A percentile compares a stretch with the other conserved stretches of the same genome.
These are phyloP conservation scores for Pseudogymnoascus sp. DNA, from an alignment of 2,329 filamentous ascomycete genomes.

Conservation along the genomic window DNA sequence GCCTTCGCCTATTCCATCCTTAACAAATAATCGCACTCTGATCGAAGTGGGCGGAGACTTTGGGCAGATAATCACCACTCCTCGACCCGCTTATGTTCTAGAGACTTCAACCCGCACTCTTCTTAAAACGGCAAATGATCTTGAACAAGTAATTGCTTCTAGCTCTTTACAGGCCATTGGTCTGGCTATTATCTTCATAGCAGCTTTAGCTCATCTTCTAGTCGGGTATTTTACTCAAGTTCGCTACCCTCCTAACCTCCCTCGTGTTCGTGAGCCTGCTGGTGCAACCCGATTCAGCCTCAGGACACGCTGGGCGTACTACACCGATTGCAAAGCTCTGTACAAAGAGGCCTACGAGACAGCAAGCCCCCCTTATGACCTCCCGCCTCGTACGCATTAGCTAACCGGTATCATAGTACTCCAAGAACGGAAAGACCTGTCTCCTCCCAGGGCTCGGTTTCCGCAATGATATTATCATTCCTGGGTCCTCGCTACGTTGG, in stretches of 20 bases:
- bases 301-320: slow-evolving; percentile 24
- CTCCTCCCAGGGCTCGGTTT: slow-evolving; percentile 34
- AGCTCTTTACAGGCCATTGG: background rate
- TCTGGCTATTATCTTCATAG: background rate
- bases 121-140: background rate
- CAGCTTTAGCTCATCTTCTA: background rate
- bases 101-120: background rate
- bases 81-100: background rate
- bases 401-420: slow-evolving; percentile 27
- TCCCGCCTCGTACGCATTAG: background rate
- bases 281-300: slow-evolving; percentile 25
- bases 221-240: background rate
- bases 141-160: background rate
- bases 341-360: slow-evolving; percentile 28
- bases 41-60: background rate
- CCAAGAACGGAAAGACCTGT: slow-evolving; percentile 34
- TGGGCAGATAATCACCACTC: background rate
- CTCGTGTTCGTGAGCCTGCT: slow-evolving; percentile 23
- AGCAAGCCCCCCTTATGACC: slow-evolving; percentile 10
- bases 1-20: background rate
- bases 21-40: background rate
- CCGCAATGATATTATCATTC: slow-evolving; percentile 36
- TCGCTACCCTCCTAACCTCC: slow-evolving; percentile 18
- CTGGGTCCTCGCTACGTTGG: slow-evolving; percentile 33
- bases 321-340: slow-evolving; percentile 25